Evolutionary conservation across 345 rosid genomes (phyloP), one percentile per base, ranked within the genome.

Genomic region (Geranium rotundifolium): DNA sequence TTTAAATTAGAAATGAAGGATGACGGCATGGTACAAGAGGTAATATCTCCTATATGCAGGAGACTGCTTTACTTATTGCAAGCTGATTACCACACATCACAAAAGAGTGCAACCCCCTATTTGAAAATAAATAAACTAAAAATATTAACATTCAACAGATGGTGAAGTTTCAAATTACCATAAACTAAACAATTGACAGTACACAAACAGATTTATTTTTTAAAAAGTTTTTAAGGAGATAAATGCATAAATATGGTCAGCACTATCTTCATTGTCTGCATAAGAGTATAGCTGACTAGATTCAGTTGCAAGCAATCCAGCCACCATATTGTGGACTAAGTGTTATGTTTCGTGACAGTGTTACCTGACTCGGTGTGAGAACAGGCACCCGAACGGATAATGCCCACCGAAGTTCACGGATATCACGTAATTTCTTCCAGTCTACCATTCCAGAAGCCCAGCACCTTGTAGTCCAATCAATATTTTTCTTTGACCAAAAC

Each of bases 371-470:
- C 56, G 99, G 76, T 9, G 96, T 88, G 67, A 93, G 92, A 67
- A 93, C 99, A 65, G 99, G 96, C 75, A 93, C 96, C 64, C 97
- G 87, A 61, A 74, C 65, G 67, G 99, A 80, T 69, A 90, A 84
- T 46, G 90, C 96, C 99, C 99, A 93, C 29, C 97, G 90, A 76
- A 93, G 95, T 77, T 93, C 99, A 75, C 99, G 99, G 62, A 93
- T 90, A 78, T 93, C 97, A 67, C 88, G 89, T 71, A 93, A 71
- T 76, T 82, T 90, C 79, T 93, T 93, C 97, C 97, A 88, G 67
- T 93, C 99, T 59, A 76, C 64, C 96, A 93, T 90, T 63, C 99
- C 99, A 73, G 89, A 84, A 65, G 96, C 96, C 86, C 90, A 83
- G 74, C 90, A 93, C 70, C 88, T 88, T 57, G 97, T 82, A 16